Percentiles rank a stretch among this genome's conserved stretches.
These are phyloP conservation scores for Osmozyma mogii DNA, from an alignment of 805 yeast species.

Conservation along the genomic window DNA sequence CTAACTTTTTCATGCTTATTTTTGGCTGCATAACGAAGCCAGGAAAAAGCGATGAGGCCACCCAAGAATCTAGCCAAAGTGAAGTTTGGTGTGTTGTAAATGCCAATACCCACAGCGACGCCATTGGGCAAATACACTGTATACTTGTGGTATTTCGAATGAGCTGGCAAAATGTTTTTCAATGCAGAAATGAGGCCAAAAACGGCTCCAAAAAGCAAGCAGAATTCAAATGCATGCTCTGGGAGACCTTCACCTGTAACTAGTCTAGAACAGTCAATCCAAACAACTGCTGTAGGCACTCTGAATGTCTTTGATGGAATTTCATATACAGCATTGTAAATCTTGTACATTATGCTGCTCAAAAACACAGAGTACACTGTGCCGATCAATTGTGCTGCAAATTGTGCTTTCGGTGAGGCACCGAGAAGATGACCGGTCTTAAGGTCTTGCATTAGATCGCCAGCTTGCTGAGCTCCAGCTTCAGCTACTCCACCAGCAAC, in stretches of 20 bases:
- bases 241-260: constrained; percentile 92
- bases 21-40: constrained; percentile 35
- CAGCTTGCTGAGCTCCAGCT: constrained; percentile 99
- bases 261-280: constrained; percentile 93
- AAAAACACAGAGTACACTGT: constrained; percentile 75
- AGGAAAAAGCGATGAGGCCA: constrained; percentile 57
- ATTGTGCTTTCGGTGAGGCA: constrained; percentile 90
- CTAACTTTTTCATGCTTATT: constrained; percentile 41
- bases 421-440: constrained; percentile 90
- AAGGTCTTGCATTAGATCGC: constrained; percentile 94
- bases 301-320: constrained; percentile 79
- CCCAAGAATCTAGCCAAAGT: constrained; percentile 91
- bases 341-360: constrained; percentile 73
- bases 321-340: constrained; percentile 74
- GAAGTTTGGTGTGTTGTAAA: constrained; percentile 88
- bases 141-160: constrained; percentile 29
- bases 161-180: constrained; percentile 46
- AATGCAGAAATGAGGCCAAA: constrained; percentile 65
- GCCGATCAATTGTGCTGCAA: constrained; percentile 83
- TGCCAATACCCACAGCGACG: constrained; percentile 95
- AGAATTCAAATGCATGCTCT: constrained; percentile 56
- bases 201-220: constrained; percentile 52
- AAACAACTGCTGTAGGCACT: constrained; percentile 90
- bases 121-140: constrained; percentile 77
- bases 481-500: constrained; percentile 97